phyloP scores from a whole-genome alignment of 2,329 filamentous ascomycete species.

The Camillea tinctor region DNA sequence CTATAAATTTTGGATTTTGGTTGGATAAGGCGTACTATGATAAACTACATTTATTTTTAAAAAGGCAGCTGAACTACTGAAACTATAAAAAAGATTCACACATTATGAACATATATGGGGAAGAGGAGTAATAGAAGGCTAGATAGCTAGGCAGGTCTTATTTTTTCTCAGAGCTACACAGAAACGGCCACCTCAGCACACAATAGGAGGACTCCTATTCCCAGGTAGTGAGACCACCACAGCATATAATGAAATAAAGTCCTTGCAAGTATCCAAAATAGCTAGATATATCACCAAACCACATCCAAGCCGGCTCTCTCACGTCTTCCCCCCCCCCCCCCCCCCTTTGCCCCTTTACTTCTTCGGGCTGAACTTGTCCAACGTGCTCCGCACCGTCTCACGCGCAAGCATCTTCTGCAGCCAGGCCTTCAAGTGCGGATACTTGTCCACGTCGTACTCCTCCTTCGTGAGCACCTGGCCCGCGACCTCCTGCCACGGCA shows the following conservation, averaged over 20 bases:
- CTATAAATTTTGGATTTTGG: not conserved
- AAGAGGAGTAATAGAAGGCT: not conserved
- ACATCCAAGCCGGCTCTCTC: not conserved
- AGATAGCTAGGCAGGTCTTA: not conserved
- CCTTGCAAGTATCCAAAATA: not conserved
- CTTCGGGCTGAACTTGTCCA: not conserved
- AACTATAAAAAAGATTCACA: too few species aligned
- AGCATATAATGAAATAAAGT: not conserved
- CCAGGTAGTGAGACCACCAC: not conserved
- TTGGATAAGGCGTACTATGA: not conserved
- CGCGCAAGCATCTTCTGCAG: not conserved
- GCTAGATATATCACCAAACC: not conserved
- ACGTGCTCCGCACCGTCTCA: not conserved
- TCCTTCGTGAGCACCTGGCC: not conserved
- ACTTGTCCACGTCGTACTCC: not conserved
- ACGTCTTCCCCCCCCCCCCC: too few species aligned
- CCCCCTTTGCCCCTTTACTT: not conserved
- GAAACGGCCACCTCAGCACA: not conserved
- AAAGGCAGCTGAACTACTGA: too few species aligned
- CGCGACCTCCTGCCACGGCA: constrained; percentile 11
- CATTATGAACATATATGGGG: too few species aligned
- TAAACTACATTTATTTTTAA: not conserved
- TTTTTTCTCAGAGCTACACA: not conserved
- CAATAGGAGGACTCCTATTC: not conserved
- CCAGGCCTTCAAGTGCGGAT: constrained; percentile 2